Conservation (phyloP, 2,329 filamentous ascomycete genomes). For the Colletotrichum tofieldiae region DNA sequence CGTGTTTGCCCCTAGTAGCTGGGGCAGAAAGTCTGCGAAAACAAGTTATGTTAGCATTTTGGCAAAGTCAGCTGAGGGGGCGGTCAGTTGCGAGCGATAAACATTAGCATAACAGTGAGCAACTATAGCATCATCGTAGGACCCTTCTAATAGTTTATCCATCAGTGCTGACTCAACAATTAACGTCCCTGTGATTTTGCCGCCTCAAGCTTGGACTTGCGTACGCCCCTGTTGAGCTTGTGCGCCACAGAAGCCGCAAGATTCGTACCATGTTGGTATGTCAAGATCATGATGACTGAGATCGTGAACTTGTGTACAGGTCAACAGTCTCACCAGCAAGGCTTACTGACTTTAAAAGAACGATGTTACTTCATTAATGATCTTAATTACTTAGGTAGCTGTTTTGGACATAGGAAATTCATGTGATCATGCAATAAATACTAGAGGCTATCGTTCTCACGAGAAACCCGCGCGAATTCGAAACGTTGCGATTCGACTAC, state of each 20-base stretch:
- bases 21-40: neutral
- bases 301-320: neutral
- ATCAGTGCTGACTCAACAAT: too few relatives aligned
- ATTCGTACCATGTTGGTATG: accelerated
- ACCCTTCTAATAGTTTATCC: too few relatives aligned
- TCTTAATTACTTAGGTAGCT: neutral
- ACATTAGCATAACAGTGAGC: too few relatives aligned
- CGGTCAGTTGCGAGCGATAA: neutral
- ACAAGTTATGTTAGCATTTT: neutral
- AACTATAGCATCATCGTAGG: too few relatives aligned
- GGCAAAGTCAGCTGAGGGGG: neutral
- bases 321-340: neutral
- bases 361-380: neutral
- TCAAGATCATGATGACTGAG: too few relatives aligned
- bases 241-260: accelerated
- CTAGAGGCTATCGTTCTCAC: neutral
- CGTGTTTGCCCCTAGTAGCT: neutral
- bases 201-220: too few relatives aligned
- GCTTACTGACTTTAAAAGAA: neutral
- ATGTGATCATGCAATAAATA: neutral
- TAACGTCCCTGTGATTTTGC: too few relatives aligned
- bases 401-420: neutral
- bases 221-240: neutral
- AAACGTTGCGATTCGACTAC: slow-evolving; percentile 33
- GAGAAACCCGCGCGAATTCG: slow-evolving; percentile 19